Conservation (phyloP, 768 basidiomycete species). For the Boletus vinaceobasis region DNA sequence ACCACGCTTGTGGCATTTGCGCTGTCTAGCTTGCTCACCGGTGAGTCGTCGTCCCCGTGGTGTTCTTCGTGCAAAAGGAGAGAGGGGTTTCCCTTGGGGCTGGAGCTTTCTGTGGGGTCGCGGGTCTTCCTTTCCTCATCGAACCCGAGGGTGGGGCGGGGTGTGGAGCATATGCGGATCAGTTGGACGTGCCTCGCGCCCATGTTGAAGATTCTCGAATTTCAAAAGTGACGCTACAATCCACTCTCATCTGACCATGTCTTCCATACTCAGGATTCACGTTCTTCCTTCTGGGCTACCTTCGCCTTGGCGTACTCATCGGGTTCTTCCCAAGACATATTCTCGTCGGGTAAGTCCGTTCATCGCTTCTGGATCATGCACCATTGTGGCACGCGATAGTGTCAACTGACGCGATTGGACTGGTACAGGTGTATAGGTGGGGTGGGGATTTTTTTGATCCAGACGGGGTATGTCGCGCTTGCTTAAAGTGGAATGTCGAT, state of each 20-base stretch:
- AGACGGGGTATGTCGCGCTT: constrained; percentile 64
- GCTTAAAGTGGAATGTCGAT: background rate
- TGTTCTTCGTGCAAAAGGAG: background rate
- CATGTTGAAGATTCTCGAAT: constrained; percentile 8
- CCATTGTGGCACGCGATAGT: background rate
- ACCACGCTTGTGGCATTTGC: constrained; percentile 90
- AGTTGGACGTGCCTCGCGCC: background rate
- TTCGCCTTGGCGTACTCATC: constrained; percentile 79
- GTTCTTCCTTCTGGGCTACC: constrained; percentile 82
- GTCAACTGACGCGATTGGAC: background rate
- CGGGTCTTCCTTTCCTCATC: background rate
- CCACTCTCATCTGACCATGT: constrained; percentile 10
- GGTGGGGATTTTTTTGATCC: constrained; percentile 89
- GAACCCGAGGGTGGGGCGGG: too few species aligned
- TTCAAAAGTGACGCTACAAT: constrained; percentile 5
- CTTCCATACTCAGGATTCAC: constrained; percentile 38
- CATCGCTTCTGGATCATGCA: background rate
- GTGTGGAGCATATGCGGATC: background rate
- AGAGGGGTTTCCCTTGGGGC: background rate
- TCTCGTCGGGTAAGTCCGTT: constrained; percentile 72
- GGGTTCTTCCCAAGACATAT: constrained; percentile 98
- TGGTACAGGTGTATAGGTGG: constrained; percentile 77
- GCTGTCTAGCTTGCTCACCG: constrained; percentile 83
- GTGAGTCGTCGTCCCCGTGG: constrained; percentile 34
- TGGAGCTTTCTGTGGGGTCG: background rate